Base-by-base conservation (phyloP, 2,329 filamentous ascomycete species). In the Fusarium sublunatum region DNA sequence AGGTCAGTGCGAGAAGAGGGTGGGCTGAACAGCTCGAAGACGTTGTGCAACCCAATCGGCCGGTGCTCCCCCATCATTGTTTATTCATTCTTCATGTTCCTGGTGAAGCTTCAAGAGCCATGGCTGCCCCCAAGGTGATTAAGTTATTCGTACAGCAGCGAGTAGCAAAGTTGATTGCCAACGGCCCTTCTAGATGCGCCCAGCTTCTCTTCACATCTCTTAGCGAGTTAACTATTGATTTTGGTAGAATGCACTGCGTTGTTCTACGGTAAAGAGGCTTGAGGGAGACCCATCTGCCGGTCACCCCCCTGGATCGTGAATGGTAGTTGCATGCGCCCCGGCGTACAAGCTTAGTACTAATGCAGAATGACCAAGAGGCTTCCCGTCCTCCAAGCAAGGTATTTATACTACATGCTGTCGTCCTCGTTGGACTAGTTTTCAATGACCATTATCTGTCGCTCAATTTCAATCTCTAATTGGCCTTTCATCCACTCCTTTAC, bases 371-470 rank as follows among this genome's bases (percentile, higher is more conserved):
- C 53, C 35, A 43, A 45, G 53, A 47, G 52, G 43, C 47, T 55
- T 50, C 53, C 54, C 54, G 43, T 64, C 32, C 38, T 29, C 29
- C 43, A 46, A 58, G 46, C 41, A 47, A 54, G 32, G 47, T 70
- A 70, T 63, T 68, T 70, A 68, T 68, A 45, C 31, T 52, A 25
- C 24, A 45, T 41, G 19, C 41, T 36, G 12, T 61, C 52, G 61
- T 45, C 62, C 24, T 10, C 26, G 41, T 41, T 7, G 7, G 7
- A 32, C 28, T 34, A 15, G 12, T 22, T 28, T 48, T 19, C 31
- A 24, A 40, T 38, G 12, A 50, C 15, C 22, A 15, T 13, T 19
- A 10, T 28, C 19, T 36, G 12, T n/a, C 22, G 38, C 24, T 25
- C 19, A 19, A 19, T 11, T 34, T 53, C 24, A n/a, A 19, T 47